Percentiles rank a stretch among this genome's conserved stretches.
phyloP scores from a whole-genome alignment of 768 basidiomycete species.

The Crucibulum laeve region DNA sequence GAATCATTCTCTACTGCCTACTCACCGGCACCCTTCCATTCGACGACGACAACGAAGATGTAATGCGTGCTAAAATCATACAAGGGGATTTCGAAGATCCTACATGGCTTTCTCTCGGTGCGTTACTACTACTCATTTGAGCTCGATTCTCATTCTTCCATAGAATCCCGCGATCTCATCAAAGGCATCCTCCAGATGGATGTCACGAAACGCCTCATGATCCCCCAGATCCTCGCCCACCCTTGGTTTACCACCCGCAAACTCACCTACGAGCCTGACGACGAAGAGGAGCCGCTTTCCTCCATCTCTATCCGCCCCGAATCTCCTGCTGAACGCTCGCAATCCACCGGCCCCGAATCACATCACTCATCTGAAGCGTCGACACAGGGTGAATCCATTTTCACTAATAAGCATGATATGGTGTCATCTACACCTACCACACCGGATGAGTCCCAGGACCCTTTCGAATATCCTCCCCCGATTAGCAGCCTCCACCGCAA shows the following conservation, averaged over 20 bases:
- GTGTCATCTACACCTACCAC: constrained; percentile 51
- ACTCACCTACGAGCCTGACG: constrained; percentile 29
- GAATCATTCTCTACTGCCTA: constrained; percentile 86
- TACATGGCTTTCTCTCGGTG: constrained; percentile 86
- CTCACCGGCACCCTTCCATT: constrained; percentile 88
- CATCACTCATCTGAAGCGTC: constrained; percentile 51
- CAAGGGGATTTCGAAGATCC: constrained; percentile 88
- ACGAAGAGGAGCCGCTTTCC: constrained; percentile 19
- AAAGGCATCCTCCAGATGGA: constrained; percentile 74
- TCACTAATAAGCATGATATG: constrained; percentile 28
- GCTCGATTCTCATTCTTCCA: not conserved
- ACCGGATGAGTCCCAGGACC: constrained; percentile 48
- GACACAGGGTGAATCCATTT: constrained; percentile 45
- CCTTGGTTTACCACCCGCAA: constrained; percentile 70
- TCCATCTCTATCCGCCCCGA: constrained; percentile 25
- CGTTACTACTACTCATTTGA: not conserved
- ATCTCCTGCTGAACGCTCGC: constrained; percentile 17
- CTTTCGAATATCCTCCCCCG: constrained; percentile 25
- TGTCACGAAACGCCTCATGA: constrained; percentile 67
- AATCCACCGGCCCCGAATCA: constrained; percentile 20
- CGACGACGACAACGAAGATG: constrained; percentile 80
- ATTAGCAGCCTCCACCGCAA: constrained; percentile 36
- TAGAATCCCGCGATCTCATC: constrained; percentile 86
- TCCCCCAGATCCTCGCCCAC: constrained; percentile 82
- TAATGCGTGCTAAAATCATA: constrained; percentile 84